Base-by-base conservation (phyloP, 768 basidiomycete species). In the Hygrophoropsis aurantiaca region DNA sequence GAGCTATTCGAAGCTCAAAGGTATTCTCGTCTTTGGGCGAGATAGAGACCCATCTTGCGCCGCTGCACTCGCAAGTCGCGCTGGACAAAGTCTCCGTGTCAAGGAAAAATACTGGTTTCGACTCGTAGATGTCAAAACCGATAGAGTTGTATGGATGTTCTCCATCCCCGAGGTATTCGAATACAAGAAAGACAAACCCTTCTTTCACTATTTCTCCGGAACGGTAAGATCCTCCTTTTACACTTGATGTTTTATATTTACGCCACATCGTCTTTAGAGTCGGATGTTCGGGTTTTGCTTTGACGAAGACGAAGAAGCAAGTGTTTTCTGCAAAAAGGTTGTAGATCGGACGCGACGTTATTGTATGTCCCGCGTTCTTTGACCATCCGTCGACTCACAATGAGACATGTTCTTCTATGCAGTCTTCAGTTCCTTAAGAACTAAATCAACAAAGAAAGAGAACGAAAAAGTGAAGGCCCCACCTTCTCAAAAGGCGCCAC, bases 141-240 rank as follows among this genome's bases (percentile, higher is more conserved):
- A 75, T 25, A 80, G 79, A 58, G 75, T 81, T 32, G 73, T 84
- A 9, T 88, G 86, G 86, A 74, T 78, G 63, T 85, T 87, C 68
- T 77, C 77, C 50, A 71, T 87, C 44, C 80, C 81, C 1, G 68
- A 70, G 37, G 68, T 70, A 39, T 77, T 85, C 56, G 76, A 83
- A 44, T 97, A 94, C 64, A 77, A 80, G 56, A 76, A 85, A 55
- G 92, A 97, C 65, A 81, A 87, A 47, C 88, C 91, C 2, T 95
- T 95, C 72, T 97, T 97, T 69, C 92, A 97, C 65, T 77, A 84
- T 32, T 94, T 95, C 67, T 80, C 84, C 38, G 90, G 89, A 34
- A 80, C 86, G 70, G 94, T 94, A 59, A 61, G 89, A 21, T 46
- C 21, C 21, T 55, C 37, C 11, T 19, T 25, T 23, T 38, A 5